Conservation (phyloP, 1,139 yeast species). For the Hemisphaericaspora subhashii region DNA sequence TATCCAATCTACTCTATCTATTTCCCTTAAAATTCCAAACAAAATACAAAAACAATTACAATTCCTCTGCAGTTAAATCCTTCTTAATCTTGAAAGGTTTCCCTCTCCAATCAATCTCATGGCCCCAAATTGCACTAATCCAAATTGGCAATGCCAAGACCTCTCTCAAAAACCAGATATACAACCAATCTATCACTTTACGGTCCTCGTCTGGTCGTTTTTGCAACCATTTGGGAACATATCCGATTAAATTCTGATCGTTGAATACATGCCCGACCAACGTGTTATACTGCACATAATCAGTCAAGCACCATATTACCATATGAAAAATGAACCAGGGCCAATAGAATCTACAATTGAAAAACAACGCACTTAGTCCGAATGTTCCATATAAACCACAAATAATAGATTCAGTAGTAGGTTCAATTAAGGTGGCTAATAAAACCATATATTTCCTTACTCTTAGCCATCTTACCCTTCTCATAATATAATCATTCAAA, state of each 20-base stretch:
- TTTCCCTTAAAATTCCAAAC: constrained; percentile 1
- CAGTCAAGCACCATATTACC: constrained; percentile 61
- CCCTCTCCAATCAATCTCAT: constrained; percentile 81
- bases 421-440: constrained; percentile 82
- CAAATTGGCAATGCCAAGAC: constrained; percentile 79
- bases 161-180: constrained; percentile 69
- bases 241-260: constrained; percentile 18
- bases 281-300: constrained; percentile 56
- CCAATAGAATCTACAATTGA: constrained; percentile 31
- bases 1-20: background rate
- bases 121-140: constrained; percentile 78
- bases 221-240: constrained; percentile 32
- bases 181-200: constrained; percentile 25
- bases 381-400: constrained; percentile 69
- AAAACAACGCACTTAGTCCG: constrained; percentile 52
- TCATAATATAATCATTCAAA: constrained; percentile 55
- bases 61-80: constrained; percentile 76
- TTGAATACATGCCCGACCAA: constrained; percentile 34
- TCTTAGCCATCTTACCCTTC: constrained; percentile 83
- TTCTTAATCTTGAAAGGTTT: constrained; percentile 69
- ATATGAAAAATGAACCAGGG: constrained; percentile 53
- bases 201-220: constrained; percentile 1
- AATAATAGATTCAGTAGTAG: constrained; percentile 76
- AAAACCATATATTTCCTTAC: constrained; percentile 90
- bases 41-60: constrained; percentile 18